Base-by-base conservation (phyloP, 2,329 filamentous ascomycete species). In the Fusarium floridanum region DNA sequence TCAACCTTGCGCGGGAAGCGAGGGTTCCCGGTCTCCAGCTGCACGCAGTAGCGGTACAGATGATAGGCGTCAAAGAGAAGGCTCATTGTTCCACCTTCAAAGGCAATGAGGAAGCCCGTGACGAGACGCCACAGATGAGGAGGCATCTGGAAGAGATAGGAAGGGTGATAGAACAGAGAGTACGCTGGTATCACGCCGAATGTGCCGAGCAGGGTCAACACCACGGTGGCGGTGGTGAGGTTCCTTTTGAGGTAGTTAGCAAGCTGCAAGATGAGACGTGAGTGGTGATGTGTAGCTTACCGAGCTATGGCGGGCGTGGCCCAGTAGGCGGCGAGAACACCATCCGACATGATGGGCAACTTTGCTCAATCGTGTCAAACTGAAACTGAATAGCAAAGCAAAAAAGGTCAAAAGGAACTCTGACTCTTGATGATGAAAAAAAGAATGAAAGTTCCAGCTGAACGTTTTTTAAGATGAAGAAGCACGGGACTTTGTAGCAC, bases 1-100 rank as follows among this genome's bases (percentile, higher is more conserved):
- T 97, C 93, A 80, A 94, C 95, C 67, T 93, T 93, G 76, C 89
- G 88, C 48, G 87, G 84, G 82, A 98, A 96, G 69, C 94, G 91
- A 63, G 92, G 84, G 71, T 93, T 93, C 74, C 89, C 88, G 48
- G 84, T 88, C 86, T 98, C 95, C 60, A 97, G 86, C 75, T 91
- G 89, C 80, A 90, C 93, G 77, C 93, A 86, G 84, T 97, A 97
- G 73, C 89, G 92, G 85, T 92, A 98, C 75, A 97, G 77, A 63
- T 87, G 92, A 83, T 94, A 95, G 60, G 93, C 90, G 81, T 96
- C 93, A 83, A 95, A 88, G 41, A 96, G 81, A 74, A 95, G 87
- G 53, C 84, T 79, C 55, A 88, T 73, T 9, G 81, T 72, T 3
- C 81, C 77, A 10, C 80, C 78, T 9, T 55, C 48, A 55, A 55